Base-by-base conservation (phyloP, 495 filamentous ascomycete genomes). In the Daldinia caldariorum region DNA sequence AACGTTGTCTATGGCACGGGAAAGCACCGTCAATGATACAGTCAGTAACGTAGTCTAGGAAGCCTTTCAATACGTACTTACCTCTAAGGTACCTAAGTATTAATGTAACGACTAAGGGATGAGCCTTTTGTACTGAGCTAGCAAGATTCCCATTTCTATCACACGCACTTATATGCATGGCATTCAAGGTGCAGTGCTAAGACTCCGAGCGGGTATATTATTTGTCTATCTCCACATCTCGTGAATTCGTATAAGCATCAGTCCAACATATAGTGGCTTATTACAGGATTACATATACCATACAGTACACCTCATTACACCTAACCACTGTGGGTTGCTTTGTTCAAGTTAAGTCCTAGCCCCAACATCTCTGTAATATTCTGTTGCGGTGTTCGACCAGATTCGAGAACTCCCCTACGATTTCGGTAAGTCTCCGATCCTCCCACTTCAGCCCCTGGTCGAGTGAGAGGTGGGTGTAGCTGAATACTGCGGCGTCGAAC, bases 401-500 rank as follows among this genome's bases (percentile, higher is more conserved):
- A 66, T 77, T 76, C 1, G 70, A 65, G 34, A 74, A 77, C 34
- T 83, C 80, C 10, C 49, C 55, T 55, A 73, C 43, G 54, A 68
- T 67, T 0, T 71, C 66, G 8, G 35, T 50, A 32, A 75, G 63
- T 7, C 58, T 49, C 37, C n/a, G 67, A 47, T 73, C 63, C 66
- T 81, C 83, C 91, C 89, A 93, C 4, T 79, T 84, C 70, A 90
- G 75, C 3, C 66, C 71, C 8, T 86, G 80, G 67, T 90, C 86
- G 65, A 96, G 75, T 34, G 97, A 83, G 18, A 97, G 76, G 76
- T 94, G 86, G n/a, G 92, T 93, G 78, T 97, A 99, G 26, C 92
- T 90, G 81, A 97, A 98, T 22, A 97, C 87, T 61, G 84, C 87
- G 29, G 94, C 93, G 78, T 99, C 95, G 70, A 99, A 92, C 12